These are phyloP conservation scores for Flagelloscypha sp. DNA, from an alignment of 768 basidiomycete species.

Conservation along the genomic window DNA sequence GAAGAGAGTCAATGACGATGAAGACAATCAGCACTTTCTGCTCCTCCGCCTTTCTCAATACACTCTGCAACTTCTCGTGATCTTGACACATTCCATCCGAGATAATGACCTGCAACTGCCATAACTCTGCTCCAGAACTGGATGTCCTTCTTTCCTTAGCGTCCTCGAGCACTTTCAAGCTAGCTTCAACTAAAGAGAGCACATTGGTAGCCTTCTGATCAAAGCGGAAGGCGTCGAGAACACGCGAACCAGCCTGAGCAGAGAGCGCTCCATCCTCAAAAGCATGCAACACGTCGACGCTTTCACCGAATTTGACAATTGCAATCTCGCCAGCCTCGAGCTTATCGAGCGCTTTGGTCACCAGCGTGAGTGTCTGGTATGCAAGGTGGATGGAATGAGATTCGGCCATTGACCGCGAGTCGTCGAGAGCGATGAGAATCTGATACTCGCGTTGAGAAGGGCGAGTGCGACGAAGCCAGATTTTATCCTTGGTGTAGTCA, in stretches of 20 bases:
- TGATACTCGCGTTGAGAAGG: slow-evolving; percentile 96
- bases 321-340: slow-evolving; percentile 95
- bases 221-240: slow-evolving; percentile 84
- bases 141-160: slow-evolving; percentile 61
- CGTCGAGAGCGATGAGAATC: slow-evolving; percentile 88
- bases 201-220: slow-evolving; percentile 87
- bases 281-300: slow-evolving; percentile 80
- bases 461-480: slow-evolving; percentile 92
- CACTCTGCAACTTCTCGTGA: slow-evolving; percentile 73
- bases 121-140: slow-evolving; percentile 69
- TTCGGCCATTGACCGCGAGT: slow-evolving; percentile 95
- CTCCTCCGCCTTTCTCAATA: slow-evolving; percentile 79
- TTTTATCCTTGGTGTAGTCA: slow-evolving; percentile 99
- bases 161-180: slow-evolving; percentile 63
- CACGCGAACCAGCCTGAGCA: slow-evolving; percentile 69
- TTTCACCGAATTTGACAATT: slow-evolving; percentile 84
- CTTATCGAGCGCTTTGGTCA: slow-evolving; percentile 81
- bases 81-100: slow-evolving; percentile 99
- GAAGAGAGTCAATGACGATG: slow-evolving; percentile 87
- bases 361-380: slow-evolving; percentile 86
- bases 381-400: slow-evolving; percentile 88
- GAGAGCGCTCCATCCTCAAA: slow-evolving; percentile 78
- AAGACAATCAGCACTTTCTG: slow-evolving; percentile 94
- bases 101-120: slow-evolving; percentile 98
- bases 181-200: slow-evolving; percentile 70